Evolutionary conservation across 345 rosid genomes (phyloP).

Genomic region (Lagerstroemia speciosa): DNA sequence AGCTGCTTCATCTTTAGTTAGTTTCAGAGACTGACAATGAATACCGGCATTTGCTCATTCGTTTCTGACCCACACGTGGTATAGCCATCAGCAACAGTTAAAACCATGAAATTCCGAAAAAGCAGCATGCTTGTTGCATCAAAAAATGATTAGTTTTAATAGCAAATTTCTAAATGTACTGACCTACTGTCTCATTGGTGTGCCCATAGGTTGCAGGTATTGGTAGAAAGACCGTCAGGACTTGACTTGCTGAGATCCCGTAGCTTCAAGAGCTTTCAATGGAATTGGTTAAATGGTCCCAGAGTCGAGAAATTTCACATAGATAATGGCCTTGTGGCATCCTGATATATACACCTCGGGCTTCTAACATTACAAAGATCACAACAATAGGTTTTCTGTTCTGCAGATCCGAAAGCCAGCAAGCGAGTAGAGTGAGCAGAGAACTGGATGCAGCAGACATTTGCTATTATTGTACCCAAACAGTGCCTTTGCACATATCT

Average conservation of each 20-base stretch:
- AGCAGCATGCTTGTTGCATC: background rate
- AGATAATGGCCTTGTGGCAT: slow-evolving; percentile 91
- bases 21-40: background rate
- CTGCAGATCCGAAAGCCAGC: slow-evolving; percentile 96
- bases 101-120: slow-evolving; percentile 86
- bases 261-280: slow-evolving; percentile 87
- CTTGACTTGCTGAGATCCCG: slow-evolving; percentile 89
- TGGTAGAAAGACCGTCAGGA: slow-evolving; percentile 44
- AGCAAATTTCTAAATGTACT: background rate
- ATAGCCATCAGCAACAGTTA: slow-evolving; percentile 73
- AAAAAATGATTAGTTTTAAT: background rate
- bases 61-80: slow-evolving; percentile 98
- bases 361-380: slow-evolving; percentile 68
- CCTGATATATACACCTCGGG: slow-evolving; percentile 88
- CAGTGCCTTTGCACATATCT: slow-evolving; percentile 56
- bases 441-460: slow-evolving; percentile 93
- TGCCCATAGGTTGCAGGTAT: slow-evolving; percentile 85
- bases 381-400: slow-evolving; percentile 83
- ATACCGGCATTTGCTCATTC: slow-evolving; percentile 56
- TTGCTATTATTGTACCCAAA: slow-evolving; percentile 78
- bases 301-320: slow-evolving; percentile 75
- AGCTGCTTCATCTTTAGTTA: too few relatives aligned
- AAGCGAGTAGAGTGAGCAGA: slow-evolving; percentile 79
- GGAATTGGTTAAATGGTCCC: slow-evolving; percentile 86
- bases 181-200: slow-evolving; percentile 76